Conservation (phyloP, 73 alveolate genomes). For the Symbiodinium pilosum region DNA sequence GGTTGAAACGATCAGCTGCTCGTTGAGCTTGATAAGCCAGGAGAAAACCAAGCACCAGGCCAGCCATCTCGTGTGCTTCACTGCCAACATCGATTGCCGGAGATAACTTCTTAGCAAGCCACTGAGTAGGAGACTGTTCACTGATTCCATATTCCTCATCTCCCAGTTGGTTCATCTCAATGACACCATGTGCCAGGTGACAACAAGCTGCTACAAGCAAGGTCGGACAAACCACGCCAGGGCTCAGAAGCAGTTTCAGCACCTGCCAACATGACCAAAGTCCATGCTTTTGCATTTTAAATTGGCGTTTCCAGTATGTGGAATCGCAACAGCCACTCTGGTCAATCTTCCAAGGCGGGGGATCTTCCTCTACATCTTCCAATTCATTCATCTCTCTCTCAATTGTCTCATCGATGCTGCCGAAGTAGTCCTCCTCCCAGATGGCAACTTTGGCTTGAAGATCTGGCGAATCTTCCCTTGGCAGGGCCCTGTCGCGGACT, state of each 20-base stretch:
- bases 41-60: constrained; percentile 12
- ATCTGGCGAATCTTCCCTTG: too few species aligned
- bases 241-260: neutral
- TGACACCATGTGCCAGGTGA: neutral
- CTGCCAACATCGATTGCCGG: neutral
- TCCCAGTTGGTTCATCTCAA: neutral
- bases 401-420: too few species aligned
- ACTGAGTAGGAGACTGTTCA: neutral
- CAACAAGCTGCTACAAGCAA: neutral
- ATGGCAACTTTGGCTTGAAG: too few species aligned
- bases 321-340: too few species aligned
- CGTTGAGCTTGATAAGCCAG: neutral
- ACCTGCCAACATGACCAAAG: neutral
- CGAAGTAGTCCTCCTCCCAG: too few species aligned
- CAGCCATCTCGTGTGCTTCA: neutral
- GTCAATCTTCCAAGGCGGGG: too few species aligned
- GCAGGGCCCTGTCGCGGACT: too few species aligned
- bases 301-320: too few species aligned
- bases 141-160: neutral
- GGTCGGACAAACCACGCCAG: neutral
- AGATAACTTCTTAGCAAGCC: neutral
- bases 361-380: too few species aligned
- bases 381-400: too few species aligned
- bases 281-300: too few species aligned
- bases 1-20: neutral